Conservation (phyloP, 2,329 filamentous ascomycete genomes). For the Penicillium janthinellum region DNA sequence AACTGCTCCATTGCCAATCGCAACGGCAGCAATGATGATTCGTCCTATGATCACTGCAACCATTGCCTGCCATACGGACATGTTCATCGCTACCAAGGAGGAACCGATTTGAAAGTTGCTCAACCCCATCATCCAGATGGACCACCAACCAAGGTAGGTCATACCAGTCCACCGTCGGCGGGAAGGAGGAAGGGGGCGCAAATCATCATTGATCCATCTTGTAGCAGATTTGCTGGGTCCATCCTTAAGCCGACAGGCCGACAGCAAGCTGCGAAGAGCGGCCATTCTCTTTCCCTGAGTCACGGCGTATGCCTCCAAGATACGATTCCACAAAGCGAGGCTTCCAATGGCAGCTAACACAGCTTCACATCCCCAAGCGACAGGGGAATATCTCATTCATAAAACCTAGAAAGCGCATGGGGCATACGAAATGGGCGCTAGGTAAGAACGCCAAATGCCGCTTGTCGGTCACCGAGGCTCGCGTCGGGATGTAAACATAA, state of each 20-base stretch:
- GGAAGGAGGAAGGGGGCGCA: background rate
- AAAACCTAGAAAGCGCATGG: background rate
- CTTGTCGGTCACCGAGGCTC: background rate
- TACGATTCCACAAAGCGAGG: background rate
- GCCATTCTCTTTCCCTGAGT: background rate
- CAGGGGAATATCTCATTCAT: background rate
- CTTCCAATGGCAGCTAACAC: background rate
- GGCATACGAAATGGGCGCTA: background rate
- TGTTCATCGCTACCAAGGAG: background rate
- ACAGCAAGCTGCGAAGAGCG: background rate
- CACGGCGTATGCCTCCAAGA: background rate
- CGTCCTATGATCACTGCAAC: background rate
- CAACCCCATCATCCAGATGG: background rate
- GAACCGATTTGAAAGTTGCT: background rate
- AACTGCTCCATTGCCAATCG: background rate
- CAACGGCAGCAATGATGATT: background rate
- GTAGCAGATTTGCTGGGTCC: background rate
- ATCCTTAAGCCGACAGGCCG: background rate
- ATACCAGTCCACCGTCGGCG: background rate
- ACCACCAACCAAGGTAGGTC: background rate
- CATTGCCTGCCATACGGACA: background rate
- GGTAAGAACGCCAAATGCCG: background rate
- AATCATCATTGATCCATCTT: background rate
- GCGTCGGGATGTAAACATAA: background rate
- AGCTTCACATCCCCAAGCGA: background rate